Percentiles rank a stretch among this genome's conserved stretches.
Evolutionary conservation across 805 yeast species (phyloP).

Genomic region (Ogataea ramenticola): DNA sequence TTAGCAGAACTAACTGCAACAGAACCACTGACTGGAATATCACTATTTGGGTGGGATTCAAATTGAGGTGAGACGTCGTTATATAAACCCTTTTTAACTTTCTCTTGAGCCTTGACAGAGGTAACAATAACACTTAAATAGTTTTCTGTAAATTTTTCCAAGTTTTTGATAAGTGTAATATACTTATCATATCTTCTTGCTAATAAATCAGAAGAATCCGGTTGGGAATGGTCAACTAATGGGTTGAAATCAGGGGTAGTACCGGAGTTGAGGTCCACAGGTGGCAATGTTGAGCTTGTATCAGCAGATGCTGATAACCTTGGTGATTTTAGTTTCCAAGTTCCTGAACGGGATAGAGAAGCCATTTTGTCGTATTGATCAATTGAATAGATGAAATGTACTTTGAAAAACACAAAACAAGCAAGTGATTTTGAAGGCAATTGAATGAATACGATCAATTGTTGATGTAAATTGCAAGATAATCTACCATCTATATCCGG

Average conservation of each 20-base stretch:
- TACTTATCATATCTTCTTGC: slow-evolving; percentile 22
- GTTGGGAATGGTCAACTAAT: slow-evolving; percentile 9
- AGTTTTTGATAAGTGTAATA: slow-evolving; percentile 14
- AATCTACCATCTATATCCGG: too few relatives aligned
- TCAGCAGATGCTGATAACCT: background rate
- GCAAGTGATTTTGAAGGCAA: too few relatives aligned
- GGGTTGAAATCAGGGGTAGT: background rate
- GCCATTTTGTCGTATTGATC: background rate
- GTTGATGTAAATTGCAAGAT: too few relatives aligned
- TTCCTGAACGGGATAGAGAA: slow-evolving; percentile 7
- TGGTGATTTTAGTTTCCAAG: slow-evolving; percentile 7
- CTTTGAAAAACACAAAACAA: too few relatives aligned
- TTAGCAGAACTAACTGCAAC: slow-evolving; percentile 5
- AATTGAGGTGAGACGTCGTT: slow-evolving; percentile 21
- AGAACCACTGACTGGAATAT: slow-evolving; percentile 19
- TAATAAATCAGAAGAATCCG: slow-evolving; percentile 21
- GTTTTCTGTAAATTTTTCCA: slow-evolving; percentile 19
- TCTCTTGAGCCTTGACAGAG: slow-evolving; percentile 18
- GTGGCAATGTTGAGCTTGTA: background rate
- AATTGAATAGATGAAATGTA: too few relatives aligned
- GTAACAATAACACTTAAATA: slow-evolving; percentile 16
- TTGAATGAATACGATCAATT: too few relatives aligned
- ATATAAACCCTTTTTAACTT: slow-evolving; percentile 14
- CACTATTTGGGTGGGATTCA: slow-evolving; percentile 19
- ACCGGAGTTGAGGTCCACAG: background rate